phyloP scores from a whole-genome alignment of 805 yeast genomes.

The Myxozyma kluyveri region DNA sequence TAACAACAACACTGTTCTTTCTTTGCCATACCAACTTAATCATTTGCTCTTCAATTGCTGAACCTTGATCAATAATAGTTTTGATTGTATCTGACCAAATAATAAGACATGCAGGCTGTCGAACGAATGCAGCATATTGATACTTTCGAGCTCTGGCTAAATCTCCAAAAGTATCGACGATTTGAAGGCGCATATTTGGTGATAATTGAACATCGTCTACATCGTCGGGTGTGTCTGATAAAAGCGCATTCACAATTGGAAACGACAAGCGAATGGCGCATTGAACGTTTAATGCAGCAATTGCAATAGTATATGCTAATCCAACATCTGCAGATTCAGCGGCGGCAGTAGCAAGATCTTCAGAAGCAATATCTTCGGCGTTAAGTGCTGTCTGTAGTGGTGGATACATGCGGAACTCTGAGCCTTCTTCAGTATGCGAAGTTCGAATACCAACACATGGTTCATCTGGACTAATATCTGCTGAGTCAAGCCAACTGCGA shows the following conservation, averaged over 20 bases:
- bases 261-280: conserved; percentile 9
- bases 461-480: neutral
- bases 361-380: neutral
- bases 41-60: conserved; percentile 6
- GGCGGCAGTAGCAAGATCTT: neutral
- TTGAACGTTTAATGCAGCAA: conserved; percentile 12
- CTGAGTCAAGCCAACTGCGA: conserved; percentile 10
- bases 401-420: conserved; percentile 14
- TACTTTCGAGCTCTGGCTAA: conserved; percentile 14
- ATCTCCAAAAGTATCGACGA: conserved; percentile 10
- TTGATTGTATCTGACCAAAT: conserved; percentile 15
- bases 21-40: conserved; percentile 5
- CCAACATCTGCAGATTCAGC: neutral
- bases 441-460: conserved; percentile 6
- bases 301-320: neutral
- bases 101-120: conserved; percentile 4
- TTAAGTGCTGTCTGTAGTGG: neutral
- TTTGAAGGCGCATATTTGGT: conserved; percentile 10
- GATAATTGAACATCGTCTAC: conserved; percentile 4
- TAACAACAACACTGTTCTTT: neutral
- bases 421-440: neutral
- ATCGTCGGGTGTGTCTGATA: neutral
- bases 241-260: conserved; percentile 5
- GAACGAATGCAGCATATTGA: conserved; percentile 17
- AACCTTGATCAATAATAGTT: conserved; percentile 2